Evolutionary conservation across 352 stramenopile genomes (phyloP).

Genomic region (Lagenidium giganteum): DNA sequence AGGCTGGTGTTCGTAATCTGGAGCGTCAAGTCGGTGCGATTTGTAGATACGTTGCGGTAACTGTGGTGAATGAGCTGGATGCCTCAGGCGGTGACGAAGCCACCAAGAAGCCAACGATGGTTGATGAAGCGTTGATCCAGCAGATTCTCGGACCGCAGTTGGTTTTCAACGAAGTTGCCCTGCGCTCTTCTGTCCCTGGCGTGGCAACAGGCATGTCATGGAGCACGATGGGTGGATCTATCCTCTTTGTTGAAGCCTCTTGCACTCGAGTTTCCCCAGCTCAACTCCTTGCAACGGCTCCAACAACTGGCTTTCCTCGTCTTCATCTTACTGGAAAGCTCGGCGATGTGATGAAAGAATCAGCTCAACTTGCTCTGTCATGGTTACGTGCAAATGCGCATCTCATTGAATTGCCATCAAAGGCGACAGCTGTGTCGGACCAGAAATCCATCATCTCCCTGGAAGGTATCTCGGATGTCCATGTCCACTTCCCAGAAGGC

Average conservation of each 20-base stretch:
- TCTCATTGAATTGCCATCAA: constrained; percentile 36
- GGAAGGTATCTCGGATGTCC: constrained; percentile 62
- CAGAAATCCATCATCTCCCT: constrained; percentile 26
- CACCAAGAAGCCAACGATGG: constrained; percentile 24
- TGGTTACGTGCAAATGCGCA: constrained; percentile 71
- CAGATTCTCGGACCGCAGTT: constrained; percentile 62
- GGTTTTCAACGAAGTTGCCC: constrained; percentile 70
- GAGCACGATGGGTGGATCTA: constrained; percentile 70
- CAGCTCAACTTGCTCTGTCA: constrained; percentile 75
- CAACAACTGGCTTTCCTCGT: constrained; percentile 19
- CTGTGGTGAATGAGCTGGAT: constrained; percentile 53
- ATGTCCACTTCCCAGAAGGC: constrained; percentile 88
- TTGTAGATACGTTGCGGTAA: constrained; percentile 70
- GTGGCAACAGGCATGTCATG: constrained; percentile 84
- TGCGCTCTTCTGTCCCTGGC: constrained; percentile 56
- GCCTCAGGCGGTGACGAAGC: constrained; percentile 5
- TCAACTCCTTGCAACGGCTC: constrained; percentile 17
- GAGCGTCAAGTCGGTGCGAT: constrained; percentile 74
- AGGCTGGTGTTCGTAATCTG: constrained; percentile 83
- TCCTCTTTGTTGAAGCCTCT: constrained; percentile 85
- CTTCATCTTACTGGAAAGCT: constrained; percentile 72
- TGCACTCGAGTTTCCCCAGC: constrained; percentile 35
- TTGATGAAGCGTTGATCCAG: constrained; percentile 50
- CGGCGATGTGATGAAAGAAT: constrained; percentile 89
- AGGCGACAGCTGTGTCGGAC: constrained; percentile 3